phyloP scores from a whole-genome alignment of 306 rosid species.

The Prunus mume region DNA sequence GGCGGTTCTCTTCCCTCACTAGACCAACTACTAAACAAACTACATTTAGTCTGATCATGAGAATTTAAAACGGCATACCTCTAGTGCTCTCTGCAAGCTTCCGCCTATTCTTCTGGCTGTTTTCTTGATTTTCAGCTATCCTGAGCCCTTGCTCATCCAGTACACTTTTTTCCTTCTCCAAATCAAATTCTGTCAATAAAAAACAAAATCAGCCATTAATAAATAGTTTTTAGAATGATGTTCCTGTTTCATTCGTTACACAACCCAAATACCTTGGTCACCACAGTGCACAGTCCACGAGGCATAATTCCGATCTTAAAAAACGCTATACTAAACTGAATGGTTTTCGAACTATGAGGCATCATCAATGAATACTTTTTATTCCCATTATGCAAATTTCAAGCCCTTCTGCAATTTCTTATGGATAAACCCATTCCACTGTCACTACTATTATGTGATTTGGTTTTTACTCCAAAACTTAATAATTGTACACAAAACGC shows the following conservation, averaged over 20 bases:
- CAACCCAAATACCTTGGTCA: background rate
- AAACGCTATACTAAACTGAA: background rate
- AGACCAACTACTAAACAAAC: background rate
- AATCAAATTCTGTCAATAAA: constrained; percentile 67
- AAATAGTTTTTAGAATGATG: background rate
- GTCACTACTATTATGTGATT: background rate
- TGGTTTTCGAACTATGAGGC: background rate
- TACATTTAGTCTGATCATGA: background rate
- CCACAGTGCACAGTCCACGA: background rate
- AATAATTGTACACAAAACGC: background rate
- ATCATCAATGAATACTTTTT: background rate
- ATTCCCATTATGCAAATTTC: background rate
- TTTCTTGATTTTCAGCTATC: constrained; percentile 94
- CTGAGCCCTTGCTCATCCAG: constrained; percentile 96
- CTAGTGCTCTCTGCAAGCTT: constrained; percentile 96
- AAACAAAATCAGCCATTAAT: background rate
- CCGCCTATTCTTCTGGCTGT: constrained; percentile 94
- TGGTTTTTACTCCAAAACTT: background rate
- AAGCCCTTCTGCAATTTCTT: background rate
- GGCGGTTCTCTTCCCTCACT: background rate
- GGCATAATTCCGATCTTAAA: background rate
- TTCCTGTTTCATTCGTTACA: background rate
- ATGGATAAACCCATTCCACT: background rate
- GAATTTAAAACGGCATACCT: constrained; percentile 42
- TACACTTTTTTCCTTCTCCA: constrained; percentile 82